Evolutionary conservation across 2,329 filamentous ascomycete species (phyloP), one percentile per base, ranked within the genome.

Genomic region (Cytospora paraplurivora): DNA sequence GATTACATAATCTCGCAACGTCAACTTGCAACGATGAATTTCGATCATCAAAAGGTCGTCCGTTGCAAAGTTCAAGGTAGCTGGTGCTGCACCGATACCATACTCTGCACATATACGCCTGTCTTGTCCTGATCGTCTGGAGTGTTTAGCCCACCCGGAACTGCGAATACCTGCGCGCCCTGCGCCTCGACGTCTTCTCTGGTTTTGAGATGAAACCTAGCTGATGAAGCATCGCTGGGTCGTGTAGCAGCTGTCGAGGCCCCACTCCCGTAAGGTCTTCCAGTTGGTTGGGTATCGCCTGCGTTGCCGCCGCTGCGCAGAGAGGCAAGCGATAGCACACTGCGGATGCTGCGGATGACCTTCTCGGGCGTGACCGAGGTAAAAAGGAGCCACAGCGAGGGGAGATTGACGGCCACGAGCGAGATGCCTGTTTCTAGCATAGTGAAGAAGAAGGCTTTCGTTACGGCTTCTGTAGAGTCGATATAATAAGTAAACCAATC

Each of bases 311-410:
- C 32, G n/a, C 59, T 62, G 41, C 52, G 59, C 32, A 62, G 21
- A 4, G 66, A 67, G 17, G 52, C 56, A 7, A 67, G 47, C 11
- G 66, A 67, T 1, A 67, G 35, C 11, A 63, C 59, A 44, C 66
- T 67, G 38, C 60, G 60, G 35, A 67, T 57, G 35, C 63, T 66
- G 32, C 59, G 63, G 32, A 63, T 44, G n/a, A 66, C n/a, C 32
- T 59, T 59, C 34, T 67, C 66, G 12, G 66, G 66, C 7, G 59
- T 56, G 5, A 65, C 32, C 11, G 59, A 57, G 7, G 47, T 56
- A 27, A 67, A 65, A 13, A 63, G 60, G 21, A 67, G 35, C 60
- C 63, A 66, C 27, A 63, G 51, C n/a, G 66, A 67, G 13, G 66
- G 66, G 8, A 67, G 50, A 33, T 63, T 63, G 34, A 66, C 41